Conservation (phyloP, 1,284 basidiomycete genomes). For the Schizopora paradoxa region DNA sequence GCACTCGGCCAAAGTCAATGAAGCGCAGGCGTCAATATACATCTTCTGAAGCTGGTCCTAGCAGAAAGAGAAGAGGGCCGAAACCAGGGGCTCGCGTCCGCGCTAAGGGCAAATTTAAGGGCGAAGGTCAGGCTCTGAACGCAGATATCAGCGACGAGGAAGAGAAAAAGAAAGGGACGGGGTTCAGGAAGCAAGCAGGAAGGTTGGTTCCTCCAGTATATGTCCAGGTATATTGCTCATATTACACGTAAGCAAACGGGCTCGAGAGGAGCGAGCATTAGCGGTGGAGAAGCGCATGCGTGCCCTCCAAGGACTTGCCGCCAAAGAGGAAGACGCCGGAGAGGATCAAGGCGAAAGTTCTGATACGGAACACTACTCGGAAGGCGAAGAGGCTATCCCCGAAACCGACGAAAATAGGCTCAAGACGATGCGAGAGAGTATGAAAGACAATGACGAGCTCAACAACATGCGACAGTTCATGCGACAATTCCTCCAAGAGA, state of each 20-base stretch:
- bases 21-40: constrained; percentile 36
- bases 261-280: constrained; percentile 65
- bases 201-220: constrained; percentile 40
- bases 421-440: constrained; percentile 12
- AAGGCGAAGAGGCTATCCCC: constrained; percentile 4
- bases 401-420: constrained; percentile 18
- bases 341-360: constrained; percentile 19
- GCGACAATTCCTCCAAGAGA: constrained; percentile 12
- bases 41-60: constrained; percentile 37
- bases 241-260: constrained; percentile 50
- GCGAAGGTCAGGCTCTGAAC: constrained; percentile 49
- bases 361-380: constrained; percentile 10
- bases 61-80: constrained; percentile 55
- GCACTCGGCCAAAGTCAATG: constrained; percentile 44
- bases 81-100: constrained; percentile 66
- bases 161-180: constrained; percentile 42
- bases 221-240: background rate
- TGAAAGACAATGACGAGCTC: constrained; percentile 10
- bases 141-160: constrained; percentile 35
- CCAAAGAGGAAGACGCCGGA: constrained; percentile 23
- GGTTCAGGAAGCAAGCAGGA: constrained; percentile 63
- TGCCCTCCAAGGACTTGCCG: constrained; percentile 32
- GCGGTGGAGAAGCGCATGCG: constrained; percentile 62
- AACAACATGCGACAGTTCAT: constrained; percentile 13
- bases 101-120: constrained; percentile 51